Percentiles rank a stretch among this genome's conserved stretches.
These are phyloP conservation scores for Yamadazyma dushanensis DNA, from an alignment of 1,139 yeast species.

Conservation along the genomic window DNA sequence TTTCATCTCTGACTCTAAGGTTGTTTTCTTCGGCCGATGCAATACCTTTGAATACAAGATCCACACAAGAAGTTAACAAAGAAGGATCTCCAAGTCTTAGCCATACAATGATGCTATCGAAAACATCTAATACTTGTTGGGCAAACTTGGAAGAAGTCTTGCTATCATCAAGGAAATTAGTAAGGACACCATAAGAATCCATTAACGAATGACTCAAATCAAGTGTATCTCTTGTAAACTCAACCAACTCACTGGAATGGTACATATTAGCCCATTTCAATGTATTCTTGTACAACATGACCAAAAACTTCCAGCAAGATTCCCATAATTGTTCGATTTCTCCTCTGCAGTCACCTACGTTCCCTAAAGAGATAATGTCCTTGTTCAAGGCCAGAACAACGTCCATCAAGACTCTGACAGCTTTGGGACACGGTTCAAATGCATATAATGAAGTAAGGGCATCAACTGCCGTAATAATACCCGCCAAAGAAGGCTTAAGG, in stretches of 20 bases:
- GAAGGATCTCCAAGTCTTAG: constrained; percentile 77
- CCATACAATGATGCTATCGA: constrained; percentile 71
- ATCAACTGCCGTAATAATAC: constrained; percentile 44
- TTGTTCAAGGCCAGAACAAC: constrained; percentile 57
- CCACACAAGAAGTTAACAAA: constrained; percentile 72
- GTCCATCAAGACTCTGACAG: constrained; percentile 75
- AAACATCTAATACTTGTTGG: constrained; percentile 48
- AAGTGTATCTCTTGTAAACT: constrained; percentile 82
- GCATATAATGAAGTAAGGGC: constrained; percentile 49
- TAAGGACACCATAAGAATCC: constrained; percentile 61
- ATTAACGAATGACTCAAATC: constrained; percentile 73
- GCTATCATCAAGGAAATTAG: constrained; percentile 25
- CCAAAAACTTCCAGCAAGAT: constrained; percentile 67
- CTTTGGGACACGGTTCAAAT: constrained; percentile 75
- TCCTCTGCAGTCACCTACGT: constrained; percentile 3
- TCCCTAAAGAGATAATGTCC: constrained; percentile 12
- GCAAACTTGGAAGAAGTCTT: constrained; percentile 22
- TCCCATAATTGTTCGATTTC: constrained; percentile 56
- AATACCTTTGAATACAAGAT: constrained; percentile 64
- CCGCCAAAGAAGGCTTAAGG: constrained; percentile 43
- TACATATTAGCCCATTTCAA: constrained; percentile 71
- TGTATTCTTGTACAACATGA: constrained; percentile 67
- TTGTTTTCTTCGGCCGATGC: constrained; percentile 58
- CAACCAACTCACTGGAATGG: constrained; percentile 59
- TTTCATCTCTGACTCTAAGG: constrained; percentile 47